These are phyloP conservation scores for Enterocytospora artemiae DNA, from an alignment of 371 early-diverging fungal genomes.

Conservation along the genomic window DNA sequence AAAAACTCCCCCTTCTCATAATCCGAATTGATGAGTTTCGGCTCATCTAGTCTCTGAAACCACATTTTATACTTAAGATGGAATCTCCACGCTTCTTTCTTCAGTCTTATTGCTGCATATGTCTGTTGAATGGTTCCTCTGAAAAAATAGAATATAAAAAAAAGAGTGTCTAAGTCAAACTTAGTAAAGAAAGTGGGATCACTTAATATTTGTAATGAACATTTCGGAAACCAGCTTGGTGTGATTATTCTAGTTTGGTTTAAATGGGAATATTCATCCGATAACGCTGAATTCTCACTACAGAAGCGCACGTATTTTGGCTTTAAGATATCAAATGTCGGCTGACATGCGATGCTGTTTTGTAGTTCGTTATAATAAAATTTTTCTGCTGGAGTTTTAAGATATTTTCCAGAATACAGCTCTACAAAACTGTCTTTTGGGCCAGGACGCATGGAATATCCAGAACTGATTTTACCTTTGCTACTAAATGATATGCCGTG, in stretches of 20 bases:
- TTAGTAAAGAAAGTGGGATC: slow-evolving; percentile 61
- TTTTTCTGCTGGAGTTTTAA: background rate
- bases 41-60: slow-evolving; percentile 96
- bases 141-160: slow-evolving; percentile 92
- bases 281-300: no score
- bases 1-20: slow-evolving; percentile 93
- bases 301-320: no score
- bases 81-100: slow-evolving; percentile 90
- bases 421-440: background rate
- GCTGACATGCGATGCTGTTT: slow-evolving; percentile 25
- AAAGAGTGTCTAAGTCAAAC: slow-evolving; percentile 85
- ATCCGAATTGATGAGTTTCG: slow-evolving; percentile 81
- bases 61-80: slow-evolving; percentile 92
- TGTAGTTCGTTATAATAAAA: slow-evolving; percentile 25
- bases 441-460: background rate
- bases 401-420: background rate
- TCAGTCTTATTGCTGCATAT: slow-evolving; percentile 82
- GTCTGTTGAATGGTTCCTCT: slow-evolving; percentile 87
- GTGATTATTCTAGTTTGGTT: slow-evolving; percentile 10
- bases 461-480: no score
- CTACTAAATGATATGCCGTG: no score
- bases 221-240: slow-evolving; percentile 50
- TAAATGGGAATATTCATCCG: no score
- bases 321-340: slow-evolving; percentile 17
- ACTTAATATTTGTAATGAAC: slow-evolving; percentile 31